A percentile compares a stretch with the other conserved stretches of the same genome.
Evolutionary conservation across 2,329 filamentous ascomycete species (phyloP).

Genomic region (Colletotrichum sp.): DNA sequence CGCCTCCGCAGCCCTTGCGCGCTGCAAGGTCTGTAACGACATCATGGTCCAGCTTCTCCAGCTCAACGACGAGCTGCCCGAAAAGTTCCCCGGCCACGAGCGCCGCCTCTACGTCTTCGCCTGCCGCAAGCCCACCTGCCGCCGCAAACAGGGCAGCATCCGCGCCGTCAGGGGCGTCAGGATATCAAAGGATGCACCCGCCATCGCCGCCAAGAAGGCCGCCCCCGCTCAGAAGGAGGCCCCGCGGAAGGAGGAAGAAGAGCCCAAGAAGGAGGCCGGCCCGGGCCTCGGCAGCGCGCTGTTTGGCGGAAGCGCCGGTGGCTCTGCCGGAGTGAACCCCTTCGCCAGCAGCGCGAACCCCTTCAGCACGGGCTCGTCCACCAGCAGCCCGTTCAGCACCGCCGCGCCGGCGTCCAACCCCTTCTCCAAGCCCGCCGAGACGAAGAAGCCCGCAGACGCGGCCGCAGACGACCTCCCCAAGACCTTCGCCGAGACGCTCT

Average conservation of each 20-base stretch:
- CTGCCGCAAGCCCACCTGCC: constrained; percentile 79
- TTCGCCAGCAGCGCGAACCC: constrained; percentile 56
- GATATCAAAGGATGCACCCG: constrained; percentile 48
- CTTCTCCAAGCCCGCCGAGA: constrained; percentile 33
- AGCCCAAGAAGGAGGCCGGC: constrained; percentile 35
- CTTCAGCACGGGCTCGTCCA: constrained; percentile 8
- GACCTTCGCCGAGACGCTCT: constrained; percentile 77
- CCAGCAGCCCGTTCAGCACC: constrained; percentile 51
- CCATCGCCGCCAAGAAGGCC: constrained; percentile 27
- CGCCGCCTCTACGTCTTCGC: constrained; percentile 86
- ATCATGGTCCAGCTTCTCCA: constrained; percentile 87
- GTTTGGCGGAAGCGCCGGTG: constrained; percentile 58
- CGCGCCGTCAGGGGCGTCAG: constrained; percentile 75
- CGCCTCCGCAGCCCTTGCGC: constrained; percentile 78
- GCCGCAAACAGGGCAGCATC: constrained; percentile 82
- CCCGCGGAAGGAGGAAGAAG: constrained; percentile 36
- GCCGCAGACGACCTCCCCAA: constrained; percentile 49
- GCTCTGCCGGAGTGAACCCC: constrained; percentile 53
- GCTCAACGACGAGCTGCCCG: constrained; percentile 87
- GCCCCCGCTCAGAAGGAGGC: constrained; percentile 35
- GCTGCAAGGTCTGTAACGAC: constrained; percentile 86
- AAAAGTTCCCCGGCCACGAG: constrained; percentile 85
- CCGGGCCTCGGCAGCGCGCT: constrained; percentile 68
- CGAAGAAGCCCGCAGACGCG: constrained; percentile 31
- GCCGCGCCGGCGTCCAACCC: constrained; percentile 30